Evolutionary conservation across 805 yeast genomes (phyloP).

Genomic region (Metschnikowia borealis): DNA sequence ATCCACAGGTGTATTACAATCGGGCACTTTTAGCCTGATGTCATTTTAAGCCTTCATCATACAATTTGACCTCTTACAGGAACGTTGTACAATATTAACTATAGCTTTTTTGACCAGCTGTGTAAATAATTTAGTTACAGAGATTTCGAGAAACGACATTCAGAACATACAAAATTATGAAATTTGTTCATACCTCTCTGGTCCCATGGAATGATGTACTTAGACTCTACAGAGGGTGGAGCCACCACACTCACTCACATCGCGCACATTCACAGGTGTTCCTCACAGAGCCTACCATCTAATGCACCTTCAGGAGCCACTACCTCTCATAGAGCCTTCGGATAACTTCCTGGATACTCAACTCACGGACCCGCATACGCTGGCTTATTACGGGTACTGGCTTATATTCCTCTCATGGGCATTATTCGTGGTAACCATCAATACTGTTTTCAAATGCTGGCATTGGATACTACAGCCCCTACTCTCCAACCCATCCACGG

Average conservation of each 20-base stretch:
- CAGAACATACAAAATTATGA: neutral
- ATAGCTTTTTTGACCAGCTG: neutral
- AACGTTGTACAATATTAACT: neutral
- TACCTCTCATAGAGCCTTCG: constrained; percentile 15
- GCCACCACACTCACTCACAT: neutral
- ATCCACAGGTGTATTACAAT: neutral
- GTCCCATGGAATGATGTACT: neutral
- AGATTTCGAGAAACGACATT: neutral
- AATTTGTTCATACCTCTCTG: neutral
- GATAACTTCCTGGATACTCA: constrained; percentile 7
- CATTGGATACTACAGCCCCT: constrained; percentile 30
- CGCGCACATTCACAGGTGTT: neutral
- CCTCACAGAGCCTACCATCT: neutral
- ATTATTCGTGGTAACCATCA: constrained; percentile 30
- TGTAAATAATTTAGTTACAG: neutral
- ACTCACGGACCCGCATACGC: neutral
- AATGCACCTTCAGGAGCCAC: constrained; percentile 14
- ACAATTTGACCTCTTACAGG: neutral
- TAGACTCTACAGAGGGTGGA: neutral
- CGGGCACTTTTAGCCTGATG: neutral
- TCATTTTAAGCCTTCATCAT: neutral
- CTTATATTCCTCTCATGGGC: constrained; percentile 29
- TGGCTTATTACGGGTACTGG: constrained; percentile 26
- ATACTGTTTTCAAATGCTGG: constrained; percentile 37
- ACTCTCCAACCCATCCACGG: constrained; percentile 7